A percentile compares a stretch with the other conserved stretches of the same genome.
Evolutionary conservation across 352 stramenopile genomes (phyloP).

Genomic region (Thalassiosira hispida): DNA sequence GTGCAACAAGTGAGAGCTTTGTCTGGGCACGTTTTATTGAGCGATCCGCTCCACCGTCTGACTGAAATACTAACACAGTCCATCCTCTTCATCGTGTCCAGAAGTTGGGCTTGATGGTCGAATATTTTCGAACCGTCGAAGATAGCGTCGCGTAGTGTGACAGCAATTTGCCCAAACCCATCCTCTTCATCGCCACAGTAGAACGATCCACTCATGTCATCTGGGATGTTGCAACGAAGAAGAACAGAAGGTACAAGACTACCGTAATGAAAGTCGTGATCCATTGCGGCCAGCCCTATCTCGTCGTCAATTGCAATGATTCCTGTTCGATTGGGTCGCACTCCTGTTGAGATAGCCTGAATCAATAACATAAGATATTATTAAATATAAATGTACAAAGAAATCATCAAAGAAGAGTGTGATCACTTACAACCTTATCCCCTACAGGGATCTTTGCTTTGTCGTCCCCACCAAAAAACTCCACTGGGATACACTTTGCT

Average conservation of each 20-base stretch:
- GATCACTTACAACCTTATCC: conserved; percentile 13
- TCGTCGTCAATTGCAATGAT: conserved; percentile 12
- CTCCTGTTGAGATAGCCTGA: conserved; percentile 18
- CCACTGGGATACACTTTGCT: conserved; percentile 12
- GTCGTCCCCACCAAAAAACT: conserved; percentile 35
- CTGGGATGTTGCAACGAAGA: conserved; percentile 30
- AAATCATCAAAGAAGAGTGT: conserved; percentile 4
- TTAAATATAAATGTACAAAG: neutral
- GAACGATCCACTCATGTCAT: conserved; percentile 20
- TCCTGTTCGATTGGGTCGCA: neutral
- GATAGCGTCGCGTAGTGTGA: conserved; percentile 14
- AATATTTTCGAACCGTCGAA: conserved; percentile 31
- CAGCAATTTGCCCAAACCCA: conserved; percentile 18
- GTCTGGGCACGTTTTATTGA: neutral
- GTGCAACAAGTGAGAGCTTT: conserved; percentile 3
- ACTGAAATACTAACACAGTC: conserved; percentile 21
- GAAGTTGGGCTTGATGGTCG: conserved; percentile 24
- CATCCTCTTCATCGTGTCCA: neutral
- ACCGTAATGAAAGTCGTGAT: conserved; percentile 27
- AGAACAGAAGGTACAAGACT: conserved; percentile 10
- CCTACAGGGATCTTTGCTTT: conserved; percentile 37
- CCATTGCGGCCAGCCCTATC: neutral
- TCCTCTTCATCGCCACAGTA: conserved; percentile 13
- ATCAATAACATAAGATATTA: neutral
- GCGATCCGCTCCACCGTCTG: conserved; percentile 20